Conservation (phyloP, 2,329 filamentous ascomycete species). For the Arthrobotrys entomopaga region DNA sequence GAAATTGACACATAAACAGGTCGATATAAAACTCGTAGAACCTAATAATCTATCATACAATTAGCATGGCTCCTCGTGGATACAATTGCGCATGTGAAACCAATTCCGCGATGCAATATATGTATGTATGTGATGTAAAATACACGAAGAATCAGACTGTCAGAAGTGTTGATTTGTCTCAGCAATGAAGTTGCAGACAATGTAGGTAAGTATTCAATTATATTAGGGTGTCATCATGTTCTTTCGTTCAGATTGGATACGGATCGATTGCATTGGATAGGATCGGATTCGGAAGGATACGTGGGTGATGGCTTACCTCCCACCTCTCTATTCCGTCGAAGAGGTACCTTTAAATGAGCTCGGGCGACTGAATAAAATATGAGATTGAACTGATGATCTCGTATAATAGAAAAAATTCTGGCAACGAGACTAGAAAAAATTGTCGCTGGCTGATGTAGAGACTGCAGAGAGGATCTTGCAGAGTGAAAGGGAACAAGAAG, state of each 20-base stretch:
- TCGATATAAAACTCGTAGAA: too few relatives aligned
- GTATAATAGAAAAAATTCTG: not conserved
- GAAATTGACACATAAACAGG: too few relatives aligned
- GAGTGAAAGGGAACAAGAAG: not conserved
- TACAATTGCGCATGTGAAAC: not conserved
- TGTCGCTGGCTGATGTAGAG: not conserved
- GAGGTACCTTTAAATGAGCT: too few relatives aligned
- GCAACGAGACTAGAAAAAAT: too few relatives aligned
- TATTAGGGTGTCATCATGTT: conserved; percentile 51
- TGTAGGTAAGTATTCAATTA: conserved; percentile 56
- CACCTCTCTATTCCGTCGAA: too few relatives aligned
- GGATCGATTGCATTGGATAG: too few relatives aligned
- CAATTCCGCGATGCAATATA: conserved; percentile 8
- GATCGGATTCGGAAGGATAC: too few relatives aligned
- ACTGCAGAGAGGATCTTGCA: not conserved
- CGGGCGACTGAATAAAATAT: too few relatives aligned
- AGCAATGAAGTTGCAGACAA: conserved; percentile 55
- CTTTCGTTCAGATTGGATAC: conserved; percentile 13
- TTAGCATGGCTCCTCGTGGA: conserved; percentile 20
- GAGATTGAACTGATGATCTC: too few relatives aligned
- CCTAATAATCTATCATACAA: conserved; percentile 2
- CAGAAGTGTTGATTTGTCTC: conserved; percentile 52
- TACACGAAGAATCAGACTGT: conserved; percentile 53
- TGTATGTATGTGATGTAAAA: not conserved
- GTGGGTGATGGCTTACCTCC: too few relatives aligned